phyloP scores from a whole-genome alignment of 148 eudicot species.

The Diospyros kaki region DNA sequence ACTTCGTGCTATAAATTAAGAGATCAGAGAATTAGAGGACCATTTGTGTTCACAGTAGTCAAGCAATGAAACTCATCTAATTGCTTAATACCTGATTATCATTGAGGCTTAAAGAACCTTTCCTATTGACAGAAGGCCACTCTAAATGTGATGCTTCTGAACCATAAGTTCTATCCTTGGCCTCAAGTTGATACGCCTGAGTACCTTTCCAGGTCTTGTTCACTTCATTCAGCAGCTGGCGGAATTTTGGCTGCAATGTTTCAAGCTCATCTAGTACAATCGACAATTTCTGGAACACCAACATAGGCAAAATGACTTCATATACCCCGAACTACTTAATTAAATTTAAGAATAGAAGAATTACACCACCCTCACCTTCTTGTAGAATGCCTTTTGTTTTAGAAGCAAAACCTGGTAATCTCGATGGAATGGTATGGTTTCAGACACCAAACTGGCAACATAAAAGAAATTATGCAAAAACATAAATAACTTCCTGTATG shows the following conservation, averaged over 20 bases:
- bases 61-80: not conserved
- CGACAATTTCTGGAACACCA: slow-evolving; percentile 50
- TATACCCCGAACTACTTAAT: slow-evolving; percentile 7
- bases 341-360: not conserved
- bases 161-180: slow-evolving; percentile 29
- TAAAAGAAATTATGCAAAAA: slow-evolving; percentile 17
- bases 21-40: not conserved
- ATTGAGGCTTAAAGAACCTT: slow-evolving; percentile 28
- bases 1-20: not conserved
- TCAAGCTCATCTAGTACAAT: slow-evolving; percentile 80
- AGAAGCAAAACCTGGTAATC: slow-evolving; percentile 64
- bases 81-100: slow-evolving; percentile 49
- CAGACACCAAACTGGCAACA: slow-evolving; percentile 77
- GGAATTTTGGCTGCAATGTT: slow-evolving; percentile 72
- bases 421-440: slow-evolving; percentile 88
- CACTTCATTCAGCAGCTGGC: slow-evolving; percentile 46
- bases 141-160: slow-evolving; percentile 33
- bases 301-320: slow-evolving; percentile 9
- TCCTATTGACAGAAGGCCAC: slow-evolving; percentile 30
- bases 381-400: slow-evolving; percentile 52
- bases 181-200: slow-evolving; percentile 37
- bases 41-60: not conserved
- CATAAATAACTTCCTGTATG: slow-evolving; percentile 5
- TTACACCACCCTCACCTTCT: slow-evolving; percentile 41
- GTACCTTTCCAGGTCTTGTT: slow-evolving; percentile 32